Evolutionary conservation across 177 flowering plant genomes (phyloP), one percentile per base, ranked within the genome.

Genomic region (Vitis hybrid): DNA sequence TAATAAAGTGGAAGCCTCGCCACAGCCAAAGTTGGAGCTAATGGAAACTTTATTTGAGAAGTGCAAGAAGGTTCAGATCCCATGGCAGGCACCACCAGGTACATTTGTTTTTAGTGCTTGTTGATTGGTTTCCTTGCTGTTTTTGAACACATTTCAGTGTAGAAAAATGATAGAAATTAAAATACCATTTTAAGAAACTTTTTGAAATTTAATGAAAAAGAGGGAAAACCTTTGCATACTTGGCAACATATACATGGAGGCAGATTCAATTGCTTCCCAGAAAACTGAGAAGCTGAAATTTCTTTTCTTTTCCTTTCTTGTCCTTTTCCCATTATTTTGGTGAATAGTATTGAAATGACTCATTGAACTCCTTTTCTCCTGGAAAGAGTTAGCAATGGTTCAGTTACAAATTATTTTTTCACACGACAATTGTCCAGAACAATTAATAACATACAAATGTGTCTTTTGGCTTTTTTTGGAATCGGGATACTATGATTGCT

Each of bases 11-110:
- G 84, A 74, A 74, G 26, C 76, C 73, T 49, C 74, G 52, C 19
- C 53, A 61, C 67, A 72, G 72, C 53, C 68, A 33, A 82, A 77
- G 67, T 71, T 56, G 71, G 81, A 74, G 21, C 60, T 72, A 21
- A 69, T 73, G 64, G 87, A 84, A 66, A 77, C 84, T 51, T 53
- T 74, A 5, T 62, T 22, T 78, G 88, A 86, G 76, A 85, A 78
- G 77, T 79, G 81, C 78, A 84, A 78, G 71, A 84, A 76, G 75
- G 79, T 78, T 22, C 87, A 78, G 81, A 84, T 90, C 70, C 80
- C 86, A 55, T 95, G 99, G 99, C 75, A 78, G 70, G 78, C 70
- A 49, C 97, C 99, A 16, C 87, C 97, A 91, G 99, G 99, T 95
- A 91, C 76, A 76, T 67, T 73, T 76, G 68, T 71, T 72, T 70